phyloP scores from a whole-genome alignment of 2,329 filamentous ascomycete genomes.

The Colletotrichum sp. region DNA sequence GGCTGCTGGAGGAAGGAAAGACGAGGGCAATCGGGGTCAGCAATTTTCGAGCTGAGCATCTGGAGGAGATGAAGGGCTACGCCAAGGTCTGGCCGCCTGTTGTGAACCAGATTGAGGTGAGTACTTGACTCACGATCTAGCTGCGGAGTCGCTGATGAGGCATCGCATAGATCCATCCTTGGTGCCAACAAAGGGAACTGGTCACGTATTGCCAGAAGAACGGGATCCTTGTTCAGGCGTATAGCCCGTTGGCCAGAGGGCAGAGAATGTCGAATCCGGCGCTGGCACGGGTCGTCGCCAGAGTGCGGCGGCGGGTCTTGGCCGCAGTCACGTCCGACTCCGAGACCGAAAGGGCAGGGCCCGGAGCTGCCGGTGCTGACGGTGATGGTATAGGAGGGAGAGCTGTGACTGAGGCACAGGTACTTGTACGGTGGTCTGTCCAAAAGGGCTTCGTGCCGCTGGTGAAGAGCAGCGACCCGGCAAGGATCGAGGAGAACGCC shows the following conservation, averaged over 20 bases:
- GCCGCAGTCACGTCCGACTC: neutral
- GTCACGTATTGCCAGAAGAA: constrained; percentile 73
- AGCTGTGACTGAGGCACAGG: constrained; percentile 62
- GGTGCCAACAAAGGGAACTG: constrained; percentile 60
- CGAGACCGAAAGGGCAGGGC: neutral
- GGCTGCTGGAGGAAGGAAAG: constrained; percentile 62
- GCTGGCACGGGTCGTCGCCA: constrained; percentile 35
- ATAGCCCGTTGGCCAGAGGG: constrained; percentile 41
- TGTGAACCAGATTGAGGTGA: constrained; percentile 76
- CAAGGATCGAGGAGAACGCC: constrained; percentile 64
- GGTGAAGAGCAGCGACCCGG: constrained; percentile 67
- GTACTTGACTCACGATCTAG: constrained; percentile 23
- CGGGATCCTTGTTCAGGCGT: constrained; percentile 63
- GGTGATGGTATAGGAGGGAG: constrained; percentile 49
- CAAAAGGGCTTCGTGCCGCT: constrained; percentile 74
- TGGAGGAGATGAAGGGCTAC: constrained; percentile 71
- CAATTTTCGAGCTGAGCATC: constrained; percentile 72
- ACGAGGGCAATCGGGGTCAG: constrained; percentile 73
- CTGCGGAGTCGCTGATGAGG: constrained; percentile 24
- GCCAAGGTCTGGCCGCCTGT: constrained; percentile 73
- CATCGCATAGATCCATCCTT: constrained; percentile 70
- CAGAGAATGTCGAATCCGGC: constrained; percentile 54
- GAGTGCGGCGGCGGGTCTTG: neutral
- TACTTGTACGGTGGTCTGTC: constrained; percentile 72
- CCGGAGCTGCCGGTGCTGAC: neutral